Percentiles rank a stretch among this genome's conserved stretches.
Conservation (phyloP, 164 flowering plant genomes). For the Litsea cubeba region DNA sequence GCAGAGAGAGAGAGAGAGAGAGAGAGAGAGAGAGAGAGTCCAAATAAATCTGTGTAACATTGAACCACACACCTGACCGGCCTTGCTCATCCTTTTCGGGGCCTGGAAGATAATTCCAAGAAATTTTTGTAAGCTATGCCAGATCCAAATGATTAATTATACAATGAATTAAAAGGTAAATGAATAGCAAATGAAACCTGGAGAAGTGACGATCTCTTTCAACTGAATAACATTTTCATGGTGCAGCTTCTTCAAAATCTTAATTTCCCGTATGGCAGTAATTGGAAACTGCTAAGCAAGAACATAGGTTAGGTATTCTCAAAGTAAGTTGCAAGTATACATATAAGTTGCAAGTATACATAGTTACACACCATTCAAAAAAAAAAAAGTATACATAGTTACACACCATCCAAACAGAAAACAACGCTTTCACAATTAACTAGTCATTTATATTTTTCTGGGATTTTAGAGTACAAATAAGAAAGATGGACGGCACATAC, state of each 20-base stretch:
- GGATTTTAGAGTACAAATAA: too few relatives aligned
- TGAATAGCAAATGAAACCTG: constrained; percentile 39
- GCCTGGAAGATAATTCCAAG: constrained; percentile 32
- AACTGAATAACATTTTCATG: constrained; percentile 89
- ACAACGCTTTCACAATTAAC: background rate
- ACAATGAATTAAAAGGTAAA: too few relatives aligned
- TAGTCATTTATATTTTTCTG: too few relatives aligned
- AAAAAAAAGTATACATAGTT: too few relatives aligned
- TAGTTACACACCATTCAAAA: too few relatives aligned
- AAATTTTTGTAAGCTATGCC: background rate
- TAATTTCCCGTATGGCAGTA: constrained; percentile 93
- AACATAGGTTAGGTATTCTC: constrained; percentile 2
- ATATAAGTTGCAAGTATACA: too few relatives aligned
- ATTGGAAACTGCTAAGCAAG: constrained; percentile 72
- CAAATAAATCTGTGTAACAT: background rate
- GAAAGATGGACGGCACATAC: constrained; percentile 26
- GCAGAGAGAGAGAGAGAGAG: too few relatives aligned
- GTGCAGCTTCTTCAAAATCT: constrained; percentile 85
- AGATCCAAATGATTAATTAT: constrained; percentile 3
- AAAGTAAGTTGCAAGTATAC: background rate
- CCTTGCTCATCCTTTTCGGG: constrained; percentile 81
- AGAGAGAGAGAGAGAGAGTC: background rate
- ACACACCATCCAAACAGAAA: background rate
- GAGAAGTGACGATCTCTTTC: constrained; percentile 95
- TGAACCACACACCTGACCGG: constrained; percentile 44